A percentile compares a stretch with the other conserved stretches of the same genome.
phyloP scores from a whole-genome alignment of 495 filamentous ascomycete species.

The Penicillium egyptiacum region DNA sequence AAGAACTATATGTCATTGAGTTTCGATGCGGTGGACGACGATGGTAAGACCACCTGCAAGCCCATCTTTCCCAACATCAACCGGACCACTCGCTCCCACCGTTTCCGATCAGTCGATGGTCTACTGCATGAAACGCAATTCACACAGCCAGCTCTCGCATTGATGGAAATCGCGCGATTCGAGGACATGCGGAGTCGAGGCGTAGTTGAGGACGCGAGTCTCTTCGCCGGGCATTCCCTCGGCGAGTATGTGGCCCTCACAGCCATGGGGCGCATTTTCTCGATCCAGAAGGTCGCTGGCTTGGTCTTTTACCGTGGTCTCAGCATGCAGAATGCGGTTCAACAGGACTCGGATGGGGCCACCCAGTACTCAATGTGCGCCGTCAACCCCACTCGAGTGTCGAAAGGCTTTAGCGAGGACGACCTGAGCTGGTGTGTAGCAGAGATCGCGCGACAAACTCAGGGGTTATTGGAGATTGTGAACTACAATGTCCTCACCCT shows the following conservation, averaged over 20 bases:
- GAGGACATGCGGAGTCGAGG: conserved; percentile 33
- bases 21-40: conserved; percentile 10
- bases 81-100: conserved; percentile 2
- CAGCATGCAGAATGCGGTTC: conserved; percentile 40
- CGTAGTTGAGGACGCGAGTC: conserved; percentile 23
- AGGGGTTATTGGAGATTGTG: conserved; percentile 40
- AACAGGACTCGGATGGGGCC: conserved; percentile 28
- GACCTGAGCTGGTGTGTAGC: conserved; percentile 23
- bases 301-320: conserved; percentile 47
- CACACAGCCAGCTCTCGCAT: conserved; percentile 40
- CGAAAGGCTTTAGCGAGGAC: conserved; percentile 26
- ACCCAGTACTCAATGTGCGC: conserved; percentile 43
- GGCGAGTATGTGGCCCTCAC: conserved; percentile 42
- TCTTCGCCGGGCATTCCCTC: conserved; percentile 45
- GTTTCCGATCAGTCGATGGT: conserved; percentile 18
- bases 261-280: conserved; percentile 29
- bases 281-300: conserved; percentile 26
- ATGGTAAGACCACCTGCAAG: conserved; percentile 15
- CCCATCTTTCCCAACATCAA: conserved; percentile 29
- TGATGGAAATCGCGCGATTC: conserved; percentile 39
- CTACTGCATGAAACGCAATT: conserved; percentile 44
- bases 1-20: conserved; percentile 39
- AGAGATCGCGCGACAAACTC: conserved; percentile 22
- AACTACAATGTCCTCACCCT: conserved; percentile 40
- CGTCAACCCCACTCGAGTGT: conserved; percentile 39